Conservation (phyloP, 208 protist species). For the Blastocrithidia nonstop region DNA sequence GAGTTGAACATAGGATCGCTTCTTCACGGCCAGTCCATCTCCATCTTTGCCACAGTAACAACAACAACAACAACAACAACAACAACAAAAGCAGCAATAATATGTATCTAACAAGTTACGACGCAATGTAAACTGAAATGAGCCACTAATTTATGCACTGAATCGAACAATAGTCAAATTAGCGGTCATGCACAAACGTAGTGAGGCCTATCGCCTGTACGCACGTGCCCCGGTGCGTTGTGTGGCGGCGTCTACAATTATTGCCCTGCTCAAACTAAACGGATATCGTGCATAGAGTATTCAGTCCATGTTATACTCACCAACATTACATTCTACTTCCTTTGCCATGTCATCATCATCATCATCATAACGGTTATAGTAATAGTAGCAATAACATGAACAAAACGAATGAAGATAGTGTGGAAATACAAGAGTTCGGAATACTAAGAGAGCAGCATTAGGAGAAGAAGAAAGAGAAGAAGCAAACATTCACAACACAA, state of each 20-base stretch:
- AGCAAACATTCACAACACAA: too few relatives aligned
- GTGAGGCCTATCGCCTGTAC: conserved; percentile 57
- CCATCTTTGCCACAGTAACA: background rate
- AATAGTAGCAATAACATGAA: background rate
- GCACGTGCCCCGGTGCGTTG: conserved; percentile 18
- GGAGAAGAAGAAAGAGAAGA: too few relatives aligned
- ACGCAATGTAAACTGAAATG: conserved; percentile 4
- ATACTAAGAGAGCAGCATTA: too few relatives aligned
- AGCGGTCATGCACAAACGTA: conserved; percentile 15
- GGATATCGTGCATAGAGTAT: conserved; percentile 44
- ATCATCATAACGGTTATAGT: background rate
- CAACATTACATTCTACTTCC: too few relatives aligned
- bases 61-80: background rate
- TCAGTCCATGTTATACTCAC: conserved; percentile 13
- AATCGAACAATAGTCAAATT: conserved; percentile 52
- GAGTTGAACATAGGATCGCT: background rate
- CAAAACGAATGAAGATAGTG: too few relatives aligned
- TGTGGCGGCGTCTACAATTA: conserved; percentile 25
- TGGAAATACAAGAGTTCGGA: too few relatives aligned
- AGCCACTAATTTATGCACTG: conserved; percentile 57
- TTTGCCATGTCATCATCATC: conserved; percentile 2
- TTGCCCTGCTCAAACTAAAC: conserved; percentile 42
- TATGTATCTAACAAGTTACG: background rate
- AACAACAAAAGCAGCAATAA: background rate
- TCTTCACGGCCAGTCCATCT: background rate